Conservation (phyloP, 2,329 filamentous ascomycete species). For the Thelonectria discophora region DNA sequence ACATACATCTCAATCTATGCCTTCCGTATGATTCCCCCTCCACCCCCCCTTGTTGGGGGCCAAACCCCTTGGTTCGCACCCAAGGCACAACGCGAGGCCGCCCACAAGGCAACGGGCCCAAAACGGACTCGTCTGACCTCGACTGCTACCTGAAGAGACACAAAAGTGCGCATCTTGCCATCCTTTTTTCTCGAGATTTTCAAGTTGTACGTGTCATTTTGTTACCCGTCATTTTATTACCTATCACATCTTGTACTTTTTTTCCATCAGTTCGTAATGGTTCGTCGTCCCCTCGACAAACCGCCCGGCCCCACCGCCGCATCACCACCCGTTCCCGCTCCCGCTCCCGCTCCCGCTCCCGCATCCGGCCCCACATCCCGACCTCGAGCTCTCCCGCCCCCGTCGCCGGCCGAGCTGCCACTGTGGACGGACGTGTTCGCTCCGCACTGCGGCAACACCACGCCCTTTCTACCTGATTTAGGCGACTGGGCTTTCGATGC, state of each 20-base stretch:
- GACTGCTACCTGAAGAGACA: conserved; percentile 18
- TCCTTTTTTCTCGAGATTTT: too few species aligned
- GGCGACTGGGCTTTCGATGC: conserved; percentile 10
- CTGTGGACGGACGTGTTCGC: conserved; percentile 10
- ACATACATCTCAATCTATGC: too few species aligned
- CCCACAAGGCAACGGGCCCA: conserved; percentile 26
- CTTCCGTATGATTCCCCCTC: too few species aligned
- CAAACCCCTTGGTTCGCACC: conserved; percentile 16
- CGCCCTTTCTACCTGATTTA: neutral
- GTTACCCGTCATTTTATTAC: neutral
- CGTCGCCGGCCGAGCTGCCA: conserved; percentile 3
- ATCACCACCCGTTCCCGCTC: too few species aligned
- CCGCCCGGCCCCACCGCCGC: neutral
- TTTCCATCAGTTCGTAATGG: conserved; percentile 3
- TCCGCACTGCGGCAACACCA: neutral
- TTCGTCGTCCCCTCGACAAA: neutral
- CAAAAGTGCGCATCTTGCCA: conserved; percentile 2
- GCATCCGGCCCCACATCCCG: conserved; percentile 8
- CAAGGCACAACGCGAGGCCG: conserved; percentile 20
- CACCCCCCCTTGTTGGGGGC: conserved; percentile 7
- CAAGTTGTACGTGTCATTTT: neutral
- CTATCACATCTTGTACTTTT: neutral
- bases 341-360: too few species aligned
- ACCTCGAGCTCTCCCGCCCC: neutral
- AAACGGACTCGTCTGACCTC: conserved; percentile 15